These are phyloP conservation scores for Harrya chromipes DNA, from an alignment of 768 basidiomycete species.

Conservation along the genomic window DNA sequence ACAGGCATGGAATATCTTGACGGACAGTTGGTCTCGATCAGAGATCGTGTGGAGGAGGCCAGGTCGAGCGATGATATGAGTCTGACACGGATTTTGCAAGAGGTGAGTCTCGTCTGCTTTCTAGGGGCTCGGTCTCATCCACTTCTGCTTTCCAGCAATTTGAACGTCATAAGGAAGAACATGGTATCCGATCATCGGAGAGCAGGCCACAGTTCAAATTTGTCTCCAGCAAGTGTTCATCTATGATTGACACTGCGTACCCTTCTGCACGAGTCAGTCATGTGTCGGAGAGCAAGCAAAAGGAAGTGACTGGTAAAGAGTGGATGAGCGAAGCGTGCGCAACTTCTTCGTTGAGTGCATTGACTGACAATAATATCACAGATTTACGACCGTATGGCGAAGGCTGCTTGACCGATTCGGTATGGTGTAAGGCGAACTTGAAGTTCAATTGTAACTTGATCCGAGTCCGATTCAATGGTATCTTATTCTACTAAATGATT, in stretches of 20 bases:
- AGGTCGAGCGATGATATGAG: slow-evolving; percentile 39
- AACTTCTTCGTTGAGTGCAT: neutral
- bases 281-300: slow-evolving; percentile 40
- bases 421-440: no score
- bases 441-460: no score
- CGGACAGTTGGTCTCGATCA: slow-evolving; percentile 83
- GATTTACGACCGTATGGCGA: slow-evolving; percentile 14
- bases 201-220: slow-evolving; percentile 75
- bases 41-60: slow-evolving; percentile 73
- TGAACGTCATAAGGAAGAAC: slow-evolving; percentile 53
- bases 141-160: slow-evolving; percentile 44
- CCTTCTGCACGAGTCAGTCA: slow-evolving; percentile 74
- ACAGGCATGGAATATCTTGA: slow-evolving; percentile 87
- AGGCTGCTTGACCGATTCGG: no score
- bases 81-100: slow-evolving; percentile 55
- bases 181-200: slow-evolving; percentile 35
- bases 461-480: no score
- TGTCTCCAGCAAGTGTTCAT: slow-evolving; percentile 66
- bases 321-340: slow-evolving; percentile 56
- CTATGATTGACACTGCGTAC: slow-evolving; percentile 61
- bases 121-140: neutral
- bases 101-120: slow-evolving; percentile 36
- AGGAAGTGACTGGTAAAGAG: slow-evolving; percentile 40
- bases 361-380: slow-evolving; percentile 2
- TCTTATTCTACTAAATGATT: no score